Base-by-base conservation (phyloP, 768 basidiomycete species). In the Mycena alexandri region DNA sequence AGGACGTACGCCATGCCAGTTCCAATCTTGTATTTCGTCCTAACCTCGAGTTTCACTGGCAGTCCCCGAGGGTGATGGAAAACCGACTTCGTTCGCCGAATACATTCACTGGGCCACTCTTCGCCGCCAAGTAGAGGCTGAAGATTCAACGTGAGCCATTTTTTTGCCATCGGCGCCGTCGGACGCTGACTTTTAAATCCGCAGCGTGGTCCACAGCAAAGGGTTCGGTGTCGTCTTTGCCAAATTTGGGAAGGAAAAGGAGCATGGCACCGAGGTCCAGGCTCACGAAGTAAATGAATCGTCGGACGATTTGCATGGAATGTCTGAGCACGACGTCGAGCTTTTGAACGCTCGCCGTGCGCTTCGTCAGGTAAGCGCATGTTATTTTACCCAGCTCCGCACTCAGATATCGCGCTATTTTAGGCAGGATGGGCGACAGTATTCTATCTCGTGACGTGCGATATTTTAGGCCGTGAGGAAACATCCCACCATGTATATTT, bases 381-480 rank as follows among this genome's bases (percentile, higher is more conserved):
- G 34, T 34, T 60, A 46, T 60, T 44, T 22, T 44, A 24, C 55
- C 55, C 55, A 33, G 55, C 55, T 57, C 41, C 24, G 42, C 55
- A 44, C 58, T 60, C n/a, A 44, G 21, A 47, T 22, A 48, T 38
- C 33, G 44, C 46, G 38, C 17, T 47, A 47, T 36, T 60, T 38
- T n/a, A 60, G 58, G 58, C 55, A 22, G 55, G 55, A 57, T 61
- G 59, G 59, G 59, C 59, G 33, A 61, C 59, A 41, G 48, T 61
- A 48, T 61, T 61, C 59, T 61, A 61, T 50, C 59, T 61, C 17
- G 59, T 61, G 36, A 61, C 59, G 10, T 61, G 59, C 46, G 46
- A 48, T 24, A 48, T 51, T 61, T 51, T 48, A 41, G 46, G 55
- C 42, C 55, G 55, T 57, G 55, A 57, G 55, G 55, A 57, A 57